A percentile compares a stretch with the other conserved stretches of the same genome.
phyloP scores from a whole-genome alignment of 345 rosid genomes.

The rapeseed (Brassica napus) region Da-Ae NC_063440.1:25412501-25413000 shows the following conservation, averaged over 20 bases:
- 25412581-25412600: too few relatives aligned
- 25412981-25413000: constrained; percentile 63
- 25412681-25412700: constrained; percentile 38
- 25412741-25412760: constrained; percentile 76
- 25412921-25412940: constrained; percentile 83
- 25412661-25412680: constrained; percentile 40
- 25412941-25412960: constrained; percentile 75
- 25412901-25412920: constrained; percentile 76
- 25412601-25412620: too few relatives aligned
- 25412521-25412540: constrained; percentile 47
- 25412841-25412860: constrained; percentile 58
- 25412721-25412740: constrained; percentile 59
- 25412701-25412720: constrained; percentile 28
- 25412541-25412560: constrained; percentile 58
- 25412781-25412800: constrained; percentile 58
- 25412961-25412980: constrained; percentile 76
- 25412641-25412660: constrained; percentile 37
- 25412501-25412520: constrained; percentile 12
- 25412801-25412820: constrained; percentile 70
- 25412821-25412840: constrained; percentile 58
- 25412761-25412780: constrained; percentile 79
- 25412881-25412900: not conserved
- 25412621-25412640: constrained; percentile 51
- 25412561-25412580: too few relatives aligned
- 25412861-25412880: constrained; percentile 5